These are phyloP conservation scores for Gracilariopsis chorda DNA, from an alignment of 23 red algal species.

Conservation along the genomic window DNA sequence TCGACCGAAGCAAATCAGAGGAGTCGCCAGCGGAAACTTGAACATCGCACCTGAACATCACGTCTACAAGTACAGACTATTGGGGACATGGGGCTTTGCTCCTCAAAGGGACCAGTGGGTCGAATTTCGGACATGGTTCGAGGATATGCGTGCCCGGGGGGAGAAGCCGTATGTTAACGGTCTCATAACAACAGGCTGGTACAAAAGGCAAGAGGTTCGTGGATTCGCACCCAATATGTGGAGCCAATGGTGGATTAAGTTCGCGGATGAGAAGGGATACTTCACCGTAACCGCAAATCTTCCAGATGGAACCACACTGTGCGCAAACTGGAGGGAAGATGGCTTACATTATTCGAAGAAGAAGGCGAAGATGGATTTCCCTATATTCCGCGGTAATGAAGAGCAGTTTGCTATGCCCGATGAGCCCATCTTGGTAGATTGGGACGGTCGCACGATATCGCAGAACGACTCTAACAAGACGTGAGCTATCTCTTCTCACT, in stretches of 20 bases:
- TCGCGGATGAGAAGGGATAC: constrained; percentile 49
- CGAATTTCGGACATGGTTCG: constrained; percentile 66
- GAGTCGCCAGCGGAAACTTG: constrained; percentile 38
- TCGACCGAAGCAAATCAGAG: constrained; percentile 53
- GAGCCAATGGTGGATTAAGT: constrained; percentile 78
- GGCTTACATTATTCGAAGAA: constrained; percentile 62
- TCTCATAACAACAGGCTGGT: constrained; percentile 68
- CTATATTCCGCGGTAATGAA: constrained; percentile 37
- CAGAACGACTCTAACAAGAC: neutral
- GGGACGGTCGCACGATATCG: constrained; percentile 54
- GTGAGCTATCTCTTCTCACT: no score
- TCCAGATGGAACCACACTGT: constrained; percentile 56
- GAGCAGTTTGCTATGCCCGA: constrained; percentile 69
- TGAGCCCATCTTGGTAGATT: constrained; percentile 48
- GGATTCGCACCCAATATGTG: constrained; percentile 67
- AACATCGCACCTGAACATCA: constrained; percentile 20
- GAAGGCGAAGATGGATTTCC: constrained; percentile 42
- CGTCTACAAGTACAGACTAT: constrained; percentile 57
- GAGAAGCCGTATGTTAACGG: constrained; percentile 65
- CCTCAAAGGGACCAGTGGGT: constrained; percentile 61
- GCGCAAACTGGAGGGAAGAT: constrained; percentile 66
- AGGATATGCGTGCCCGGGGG: neutral
- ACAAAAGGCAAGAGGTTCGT: constrained; percentile 63
- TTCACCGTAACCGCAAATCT: constrained; percentile 69
- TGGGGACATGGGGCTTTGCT: constrained; percentile 83